phyloP scores from a whole-genome alignment of 2,329 filamentous ascomycete genomes.

The Diaporthe sp. region DNA sequence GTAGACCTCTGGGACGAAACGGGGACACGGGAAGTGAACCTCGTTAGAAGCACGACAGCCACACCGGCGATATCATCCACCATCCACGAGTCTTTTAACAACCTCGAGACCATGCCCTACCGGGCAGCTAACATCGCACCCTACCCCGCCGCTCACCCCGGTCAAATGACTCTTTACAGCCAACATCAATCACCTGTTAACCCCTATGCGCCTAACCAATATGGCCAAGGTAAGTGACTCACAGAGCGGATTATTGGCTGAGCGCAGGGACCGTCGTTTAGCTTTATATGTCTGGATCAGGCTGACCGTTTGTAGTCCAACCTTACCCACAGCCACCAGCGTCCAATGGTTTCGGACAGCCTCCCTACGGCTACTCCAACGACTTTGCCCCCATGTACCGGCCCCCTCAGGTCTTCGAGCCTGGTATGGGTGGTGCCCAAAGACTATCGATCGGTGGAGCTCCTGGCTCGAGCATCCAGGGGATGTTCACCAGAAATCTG shows the following conservation, averaged over 20 bases:
- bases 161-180: slow-evolving; percentile 40
- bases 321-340: slow-evolving; percentile 37
- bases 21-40: slow-evolving; percentile 74
- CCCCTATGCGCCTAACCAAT: slow-evolving; percentile 35
- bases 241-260: not conserved
- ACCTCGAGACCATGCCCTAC: slow-evolving; percentile 54
- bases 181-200: slow-evolving; percentile 46
- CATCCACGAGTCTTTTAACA: slow-evolving; percentile 82
- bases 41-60: slow-evolving; percentile 74
- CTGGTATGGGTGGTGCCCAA: slow-evolving; percentile 48
- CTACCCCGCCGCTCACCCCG: slow-evolving; percentile 36
- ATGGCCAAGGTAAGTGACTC: slow-evolving; percentile 39
- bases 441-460: slow-evolving; percentile 57
- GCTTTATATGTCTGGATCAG: not conserved
- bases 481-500: slow-evolving; percentile 95
- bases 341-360: slow-evolving; percentile 40
- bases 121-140: slow-evolving; percentile 41
- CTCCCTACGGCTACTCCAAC: slow-evolving; percentile 38
- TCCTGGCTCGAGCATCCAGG: slow-evolving; percentile 66
- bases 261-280: not conserved
- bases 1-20: slow-evolving; percentile 79
- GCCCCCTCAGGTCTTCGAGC: slow-evolving; percentile 51
- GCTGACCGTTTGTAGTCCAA: slow-evolving; percentile 32
- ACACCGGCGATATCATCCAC: slow-evolving; percentile 84
- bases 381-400: slow-evolving; percentile 47